Conservation (phyloP, 768 basidiomycete genomes). For the Clathrus columnatus region DNA sequence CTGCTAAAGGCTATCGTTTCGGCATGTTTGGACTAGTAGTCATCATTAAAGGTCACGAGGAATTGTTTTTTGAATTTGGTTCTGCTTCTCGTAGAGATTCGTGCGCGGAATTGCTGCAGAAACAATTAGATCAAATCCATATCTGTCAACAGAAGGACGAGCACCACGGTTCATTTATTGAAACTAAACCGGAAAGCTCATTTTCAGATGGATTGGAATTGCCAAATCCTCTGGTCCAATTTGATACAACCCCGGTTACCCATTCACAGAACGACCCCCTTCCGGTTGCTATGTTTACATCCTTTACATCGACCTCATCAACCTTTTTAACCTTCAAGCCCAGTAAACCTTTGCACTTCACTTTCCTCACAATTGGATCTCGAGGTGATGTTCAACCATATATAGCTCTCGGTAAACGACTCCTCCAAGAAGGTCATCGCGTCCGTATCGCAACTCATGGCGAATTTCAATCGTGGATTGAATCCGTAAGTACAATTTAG, state of each 20-base stretch:
- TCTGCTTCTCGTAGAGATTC: conserved; percentile 72
- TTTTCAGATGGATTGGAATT: conserved; percentile 81
- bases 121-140: conserved; percentile 69
- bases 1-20: conserved; percentile 79
- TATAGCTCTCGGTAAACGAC: conserved; percentile 87
- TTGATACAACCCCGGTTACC: conserved; percentile 37
- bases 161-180: conserved; percentile 17
- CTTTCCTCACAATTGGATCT: conserved; percentile 92
- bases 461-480: conserved; percentile 93
- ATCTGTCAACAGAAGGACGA: conserved; percentile 40
- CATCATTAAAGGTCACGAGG: conserved; percentile 92
- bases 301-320: conserved; percentile 89
- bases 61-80: conserved; percentile 92
- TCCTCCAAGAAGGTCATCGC: conserved; percentile 82
- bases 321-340: conserved; percentile 92
- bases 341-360: conserved; percentile 73
- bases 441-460: conserved; percentile 91
- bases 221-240: conserved; percentile 28
- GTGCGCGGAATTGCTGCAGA: conserved; percentile 66
- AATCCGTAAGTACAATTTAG: conserved; percentile 70
- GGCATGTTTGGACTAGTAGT: conserved; percentile 85
- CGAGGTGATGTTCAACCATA: conserved; percentile 98
- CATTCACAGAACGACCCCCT: conserved; percentile 60
- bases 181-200: conserved; percentile 59
- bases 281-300: conserved; percentile 94